Percentiles rank a stretch among this genome's conserved stretches.
These are phyloP conservation scores for Boletus edulis DNA, from an alignment of 768 basidiomycete species.

Conservation along the genomic window DNA sequence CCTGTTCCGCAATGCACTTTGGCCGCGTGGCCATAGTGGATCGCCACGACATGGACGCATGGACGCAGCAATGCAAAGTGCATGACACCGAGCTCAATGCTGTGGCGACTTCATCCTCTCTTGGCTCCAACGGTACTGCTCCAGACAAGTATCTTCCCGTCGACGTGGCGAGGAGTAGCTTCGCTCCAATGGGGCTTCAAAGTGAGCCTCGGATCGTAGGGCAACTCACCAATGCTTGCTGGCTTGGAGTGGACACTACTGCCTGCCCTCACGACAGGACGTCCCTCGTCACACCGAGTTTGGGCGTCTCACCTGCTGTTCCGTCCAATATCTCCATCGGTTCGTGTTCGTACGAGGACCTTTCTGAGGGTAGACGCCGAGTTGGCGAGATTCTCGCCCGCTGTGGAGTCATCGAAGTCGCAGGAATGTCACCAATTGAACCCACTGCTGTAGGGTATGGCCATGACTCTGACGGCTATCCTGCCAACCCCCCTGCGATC, in stretches of 20 bases:
- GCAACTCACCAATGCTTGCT: background rate
- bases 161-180: background rate
- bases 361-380: conserved; percentile 17
- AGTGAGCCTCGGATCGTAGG: background rate
- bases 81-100: conserved; percentile 10
- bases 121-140: conserved; percentile 3
- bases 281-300: conserved; percentile 4
- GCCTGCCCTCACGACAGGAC: background rate
- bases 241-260: background rate
- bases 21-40: conserved; percentile 17
- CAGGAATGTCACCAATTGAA: background rate
- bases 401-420: conserved; percentile 15
- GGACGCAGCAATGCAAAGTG: conserved; percentile 7
- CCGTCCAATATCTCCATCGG: background rate
- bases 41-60: conserved; percentile 29
- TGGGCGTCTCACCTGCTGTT: background rate
- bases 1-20: conserved; percentile 6
- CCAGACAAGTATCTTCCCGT: background rate
- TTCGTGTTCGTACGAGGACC: conserved; percentile 1
- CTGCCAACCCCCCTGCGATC: background rate
- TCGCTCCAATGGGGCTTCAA: conserved; percentile 4
- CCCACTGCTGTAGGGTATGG: background rate
- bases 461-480: background rate
- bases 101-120: conserved; percentile 9
- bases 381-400: conserved; percentile 20